Conservation (phyloP, 176 grass and related monocot genomes). For the Eragrostis curvula region DNA sequence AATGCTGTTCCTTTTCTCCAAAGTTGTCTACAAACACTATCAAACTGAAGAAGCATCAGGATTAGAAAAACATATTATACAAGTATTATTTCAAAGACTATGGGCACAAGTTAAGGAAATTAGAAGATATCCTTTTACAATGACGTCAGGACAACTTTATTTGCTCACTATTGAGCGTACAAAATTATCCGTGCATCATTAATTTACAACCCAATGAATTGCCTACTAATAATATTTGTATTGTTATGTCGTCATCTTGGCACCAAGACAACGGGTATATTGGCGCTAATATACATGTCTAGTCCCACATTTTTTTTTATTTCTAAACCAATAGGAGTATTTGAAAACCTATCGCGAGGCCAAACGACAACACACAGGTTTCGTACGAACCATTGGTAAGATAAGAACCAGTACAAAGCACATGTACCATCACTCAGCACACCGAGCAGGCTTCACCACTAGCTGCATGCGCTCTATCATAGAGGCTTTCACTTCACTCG, state of each 20-base stretch:
- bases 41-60: not conserved
- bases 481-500: slow-evolving; percentile 21
- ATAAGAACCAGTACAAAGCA: not conserved
- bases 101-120: too few species aligned
- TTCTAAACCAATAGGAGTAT: not conserved
- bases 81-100: not conserved
- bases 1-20: not conserved
- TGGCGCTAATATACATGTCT: too few species aligned
- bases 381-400: not conserved
- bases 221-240: too few species aligned
- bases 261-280: too few species aligned
- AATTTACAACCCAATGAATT: too few species aligned
- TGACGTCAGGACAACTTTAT: too few species aligned
- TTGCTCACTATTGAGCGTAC: too few species aligned
- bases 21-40: not conserved
- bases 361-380: not conserved
- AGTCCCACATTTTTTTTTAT: not conserved
- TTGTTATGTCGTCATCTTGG: too few species aligned
- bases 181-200: too few species aligned
- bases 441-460: not conserved
- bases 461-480: slow-evolving; percentile 34
- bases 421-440: slow-evolving; percentile 5
- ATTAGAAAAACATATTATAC: not conserved
- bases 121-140: too few species aligned
- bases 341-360: not conserved